Evolutionary conservation across 1,284 basidiomycete species (phyloP), one percentile per base, ranked within the genome.

Genomic region (Rhodotorula sp.): DNA sequence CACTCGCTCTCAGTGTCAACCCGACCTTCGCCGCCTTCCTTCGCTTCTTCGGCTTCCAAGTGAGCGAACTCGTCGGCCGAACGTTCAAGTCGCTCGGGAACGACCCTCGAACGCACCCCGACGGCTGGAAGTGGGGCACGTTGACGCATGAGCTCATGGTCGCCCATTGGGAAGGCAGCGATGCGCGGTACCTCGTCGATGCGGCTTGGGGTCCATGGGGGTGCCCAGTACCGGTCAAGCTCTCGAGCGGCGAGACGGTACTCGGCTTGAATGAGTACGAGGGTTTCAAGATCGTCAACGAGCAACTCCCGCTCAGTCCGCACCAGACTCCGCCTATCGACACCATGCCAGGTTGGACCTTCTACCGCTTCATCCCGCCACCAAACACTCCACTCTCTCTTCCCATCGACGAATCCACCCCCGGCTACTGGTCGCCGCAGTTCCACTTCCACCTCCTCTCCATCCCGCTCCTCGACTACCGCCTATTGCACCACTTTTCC

Each of bases 51-150:
- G 70, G 66, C 7, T 74, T 70, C 61, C 49, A 67, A 15, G 65
- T 70, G 0, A 59, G 54, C 0, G 73, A 74, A 59, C 53, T 69
- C n/a, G 68, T 67, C 34, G 61, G 65, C 10, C 56, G 70, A 2
- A 63, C 64, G 2, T 72, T 67, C 68, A 67, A 70, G 53, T 30
- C 47, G 9, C 52, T 70, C 34, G 70, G 65, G 3, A 62, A 74
- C 29, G 64, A 74, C 46, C 73, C 73, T 8, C 11, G 39, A 30
- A 68, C 63, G 15, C 67, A 70, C 15, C 17, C 53, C 5, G 67
- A 70, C 49, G 73, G 73, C 13, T 74, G 58, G 56, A 66, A 67
- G 24, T 74, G 73, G 73, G 70, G 70, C 2, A 70, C 70, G 15
- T 24, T 65, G 10, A 74, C 70, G 9, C 73, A 74, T 54, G 55